Evolutionary conservation across 1,139 yeast genomes (phyloP).

Genomic region (Zygoascus sp.): DNA sequence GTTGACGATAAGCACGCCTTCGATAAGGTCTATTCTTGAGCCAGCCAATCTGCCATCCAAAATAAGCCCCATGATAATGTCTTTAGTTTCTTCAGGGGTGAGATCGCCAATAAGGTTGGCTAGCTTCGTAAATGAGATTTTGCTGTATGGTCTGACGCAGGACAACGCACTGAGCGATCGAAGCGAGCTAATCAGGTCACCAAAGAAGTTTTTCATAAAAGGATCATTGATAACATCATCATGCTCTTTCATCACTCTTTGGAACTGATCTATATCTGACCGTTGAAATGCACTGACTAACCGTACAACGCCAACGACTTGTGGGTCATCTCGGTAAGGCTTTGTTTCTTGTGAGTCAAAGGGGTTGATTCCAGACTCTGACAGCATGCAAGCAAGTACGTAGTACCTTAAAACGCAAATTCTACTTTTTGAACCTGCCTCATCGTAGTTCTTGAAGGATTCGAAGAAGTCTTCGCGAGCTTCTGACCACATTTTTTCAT

Average conservation of each 20-base stretch:
- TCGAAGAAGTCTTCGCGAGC: slow-evolving; percentile 68
- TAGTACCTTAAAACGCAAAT: slow-evolving; percentile 55
- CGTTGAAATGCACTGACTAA: slow-evolving; percentile 39
- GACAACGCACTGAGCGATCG: slow-evolving; percentile 37
- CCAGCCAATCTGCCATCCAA: slow-evolving; percentile 43
- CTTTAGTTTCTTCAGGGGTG: slow-evolving; percentile 35
- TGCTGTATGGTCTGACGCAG: slow-evolving; percentile 39
- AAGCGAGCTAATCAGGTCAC: slow-evolving; percentile 33
- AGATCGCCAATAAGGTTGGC: slow-evolving; percentile 29
- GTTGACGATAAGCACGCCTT: slow-evolving; percentile 10
- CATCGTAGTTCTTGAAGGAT: slow-evolving; percentile 72
- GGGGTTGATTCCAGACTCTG: slow-evolving; percentile 62
- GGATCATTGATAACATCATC: slow-evolving; percentile 30
- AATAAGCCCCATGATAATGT: slow-evolving; percentile 41
- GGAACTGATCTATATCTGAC: slow-evolving; percentile 38
- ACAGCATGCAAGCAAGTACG: slow-evolving; percentile 58
- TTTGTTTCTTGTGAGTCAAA: slow-evolving; percentile 50
- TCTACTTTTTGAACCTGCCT: slow-evolving; percentile 62
- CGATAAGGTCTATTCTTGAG: slow-evolving; percentile 42
- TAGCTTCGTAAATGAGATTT: slow-evolving; percentile 34
- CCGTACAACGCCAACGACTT: slow-evolving; percentile 36
- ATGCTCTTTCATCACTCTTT: slow-evolving; percentile 27
- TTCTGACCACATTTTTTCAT: slow-evolving; percentile 50
- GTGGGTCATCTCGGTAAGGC: slow-evolving; percentile 40
- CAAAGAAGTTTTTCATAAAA: slow-evolving; percentile 30